These are phyloP conservation scores for Pythium vanterpoolii DNA, from an alignment of 352 stramenopile species.

Conservation along the genomic window DNA sequence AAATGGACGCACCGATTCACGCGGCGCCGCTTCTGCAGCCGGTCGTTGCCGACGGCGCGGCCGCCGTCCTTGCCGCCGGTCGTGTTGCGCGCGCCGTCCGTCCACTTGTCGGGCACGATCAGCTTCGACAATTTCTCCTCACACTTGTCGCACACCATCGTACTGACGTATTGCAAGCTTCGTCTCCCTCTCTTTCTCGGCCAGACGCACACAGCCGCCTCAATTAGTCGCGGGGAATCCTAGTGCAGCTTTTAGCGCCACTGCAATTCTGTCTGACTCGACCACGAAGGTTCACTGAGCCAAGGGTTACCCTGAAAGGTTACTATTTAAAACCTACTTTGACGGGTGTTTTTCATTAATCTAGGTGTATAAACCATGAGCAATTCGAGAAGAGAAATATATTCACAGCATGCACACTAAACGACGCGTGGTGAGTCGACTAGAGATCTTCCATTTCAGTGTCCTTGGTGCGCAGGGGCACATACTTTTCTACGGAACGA, in stretches of 20 bases:
- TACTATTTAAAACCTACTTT: background rate
- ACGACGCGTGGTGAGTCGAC: slow-evolving; percentile 2
- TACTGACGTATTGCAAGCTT: too few species aligned
- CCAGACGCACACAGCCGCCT: background rate
- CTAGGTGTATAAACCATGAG: background rate
- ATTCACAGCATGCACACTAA: background rate
- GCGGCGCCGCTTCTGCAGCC: slow-evolving; percentile 41
- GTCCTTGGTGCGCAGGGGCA: slow-evolving; percentile 41
- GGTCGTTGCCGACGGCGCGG: slow-evolving; percentile 38
- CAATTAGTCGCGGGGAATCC: background rate
- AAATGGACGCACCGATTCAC: slow-evolving; percentile 29
- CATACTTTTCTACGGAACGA: slow-evolving; percentile 73
- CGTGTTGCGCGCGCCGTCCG: slow-evolving; percentile 55
- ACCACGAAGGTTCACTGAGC: too few species aligned
- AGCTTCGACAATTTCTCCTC: slow-evolving; percentile 76
- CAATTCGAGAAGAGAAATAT: slow-evolving; percentile 11
- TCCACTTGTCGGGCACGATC: slow-evolving; percentile 77
- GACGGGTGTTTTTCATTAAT: slow-evolving; percentile 7
- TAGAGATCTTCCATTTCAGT: slow-evolving; percentile 68
- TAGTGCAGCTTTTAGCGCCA: background rate
- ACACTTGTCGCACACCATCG: slow-evolving; percentile 75
- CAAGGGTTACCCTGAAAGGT: background rate
- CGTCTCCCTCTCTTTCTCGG: background rate
- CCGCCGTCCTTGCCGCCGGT: slow-evolving; percentile 52
- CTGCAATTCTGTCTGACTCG: background rate